phyloP scores from a whole-genome alignment of 495 filamentous ascomycete genomes.

The Recurvomyces mirabilis region DNA sequence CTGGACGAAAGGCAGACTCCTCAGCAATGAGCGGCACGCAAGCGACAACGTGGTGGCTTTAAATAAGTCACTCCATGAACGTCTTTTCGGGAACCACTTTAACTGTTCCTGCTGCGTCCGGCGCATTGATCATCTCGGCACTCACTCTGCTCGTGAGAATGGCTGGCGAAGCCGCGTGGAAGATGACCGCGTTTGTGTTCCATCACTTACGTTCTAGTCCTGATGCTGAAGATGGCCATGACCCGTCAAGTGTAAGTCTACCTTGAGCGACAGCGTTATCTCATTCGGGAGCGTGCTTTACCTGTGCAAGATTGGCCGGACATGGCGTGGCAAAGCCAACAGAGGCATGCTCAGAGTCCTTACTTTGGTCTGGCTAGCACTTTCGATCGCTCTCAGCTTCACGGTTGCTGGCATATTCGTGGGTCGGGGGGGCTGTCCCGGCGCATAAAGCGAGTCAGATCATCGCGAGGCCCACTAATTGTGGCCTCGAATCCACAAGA shows the following conservation, averaged over 20 bases:
- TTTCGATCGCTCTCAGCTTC: not conserved
- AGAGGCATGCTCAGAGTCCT: not conserved
- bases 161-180: not conserved
- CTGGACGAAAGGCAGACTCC: too few species aligned
- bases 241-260: not conserved
- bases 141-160: not conserved
- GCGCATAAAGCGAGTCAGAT: not conserved
- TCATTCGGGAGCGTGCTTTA: not conserved
- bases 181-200: not conserved
- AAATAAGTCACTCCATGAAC: not conserved
- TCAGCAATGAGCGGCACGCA: not conserved
- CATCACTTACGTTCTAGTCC: not conserved
- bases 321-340: not conserved
- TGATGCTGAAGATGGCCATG: not conserved
- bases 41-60: not conserved
- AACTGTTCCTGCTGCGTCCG: not conserved
- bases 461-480: not conserved
- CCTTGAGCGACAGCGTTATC: not conserved
- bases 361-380: not conserved
- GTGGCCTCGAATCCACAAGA: not conserved
- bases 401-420: not conserved
- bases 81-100: not conserved
- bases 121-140: not conserved
- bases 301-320: not conserved
- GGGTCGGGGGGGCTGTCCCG: not conserved